A percentile compares a stretch with the other conserved stretches of the same genome.
phyloP scores from a whole-genome alignment of 805 yeast species.

The Komagataella kurtzmanii region DNA sequence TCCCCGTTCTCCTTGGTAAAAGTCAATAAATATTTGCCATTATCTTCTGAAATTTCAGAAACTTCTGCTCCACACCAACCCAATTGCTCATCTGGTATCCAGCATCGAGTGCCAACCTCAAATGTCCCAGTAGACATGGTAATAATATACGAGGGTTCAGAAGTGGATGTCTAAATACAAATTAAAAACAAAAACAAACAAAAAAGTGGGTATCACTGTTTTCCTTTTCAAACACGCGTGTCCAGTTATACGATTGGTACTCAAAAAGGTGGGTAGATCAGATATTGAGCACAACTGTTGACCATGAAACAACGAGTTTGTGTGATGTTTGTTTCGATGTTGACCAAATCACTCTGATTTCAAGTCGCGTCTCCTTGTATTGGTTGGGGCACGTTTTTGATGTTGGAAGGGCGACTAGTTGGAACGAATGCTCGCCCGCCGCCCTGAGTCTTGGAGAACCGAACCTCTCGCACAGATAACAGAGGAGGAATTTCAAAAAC shows the following conservation, averaged over 20 bases:
- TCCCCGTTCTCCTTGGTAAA: constrained; percentile 39
- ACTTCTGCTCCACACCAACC: constrained; percentile 73
- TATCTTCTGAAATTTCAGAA: constrained; percentile 24
- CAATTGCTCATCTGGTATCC: constrained; percentile 61
- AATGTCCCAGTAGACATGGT: background rate
- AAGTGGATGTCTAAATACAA: background rate
- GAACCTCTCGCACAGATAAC: background rate
- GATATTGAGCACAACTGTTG: background rate
- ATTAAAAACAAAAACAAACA: background rate
- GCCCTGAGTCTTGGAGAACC: background rate
- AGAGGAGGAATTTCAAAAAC: background rate
- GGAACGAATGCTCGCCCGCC: background rate
- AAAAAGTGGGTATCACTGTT: background rate
- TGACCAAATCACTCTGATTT: background rate
- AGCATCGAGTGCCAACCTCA: constrained; percentile 32
- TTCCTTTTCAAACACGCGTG: background rate
- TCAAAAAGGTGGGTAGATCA: background rate
- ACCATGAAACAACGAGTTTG: background rate
- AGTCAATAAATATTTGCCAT: constrained; percentile 32
- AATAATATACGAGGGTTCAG: background rate
- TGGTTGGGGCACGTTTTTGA: background rate
- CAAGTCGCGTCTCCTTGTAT: background rate
- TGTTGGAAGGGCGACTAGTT: background rate
- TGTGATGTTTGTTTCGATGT: background rate
- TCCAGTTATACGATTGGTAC: background rate